phyloP scores from a whole-genome alignment of 805 yeast genomes.

The Ogataea methylovora region DNA sequence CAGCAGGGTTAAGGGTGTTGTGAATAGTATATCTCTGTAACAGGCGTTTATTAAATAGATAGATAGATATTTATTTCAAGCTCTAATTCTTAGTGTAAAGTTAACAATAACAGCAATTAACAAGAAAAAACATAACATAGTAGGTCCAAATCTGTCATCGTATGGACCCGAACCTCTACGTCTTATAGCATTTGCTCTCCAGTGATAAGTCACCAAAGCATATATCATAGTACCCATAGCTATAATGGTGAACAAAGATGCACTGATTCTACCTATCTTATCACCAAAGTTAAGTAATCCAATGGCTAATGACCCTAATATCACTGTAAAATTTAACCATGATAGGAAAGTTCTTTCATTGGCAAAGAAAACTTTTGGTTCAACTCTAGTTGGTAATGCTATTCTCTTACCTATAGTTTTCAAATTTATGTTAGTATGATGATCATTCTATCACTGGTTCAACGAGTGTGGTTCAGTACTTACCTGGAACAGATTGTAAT shows the following conservation, averaged over 20 bases:
- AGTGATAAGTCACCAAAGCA: slow-evolving; percentile 92
- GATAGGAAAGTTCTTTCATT: slow-evolving; percentile 97
- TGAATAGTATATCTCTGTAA: too few relatives aligned
- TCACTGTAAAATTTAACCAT: slow-evolving; percentile 98
- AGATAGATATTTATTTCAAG: too few relatives aligned
- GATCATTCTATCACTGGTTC: background rate
- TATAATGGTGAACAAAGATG: slow-evolving; percentile 88
- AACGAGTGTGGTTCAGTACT: slow-evolving; percentile 13
- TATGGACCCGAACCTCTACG: slow-evolving; percentile 98
- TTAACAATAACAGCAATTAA: slow-evolving; percentile 90
- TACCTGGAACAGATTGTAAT: slow-evolving; percentile 65
- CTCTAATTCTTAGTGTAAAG: slow-evolving; percentile 74
- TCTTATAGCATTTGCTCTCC: slow-evolving; percentile 99
- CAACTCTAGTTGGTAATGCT: slow-evolving; percentile 96
- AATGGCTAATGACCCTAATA: slow-evolving; percentile 92
- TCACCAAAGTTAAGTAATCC: slow-evolving; percentile 97
- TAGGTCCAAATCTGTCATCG: slow-evolving; percentile 97
- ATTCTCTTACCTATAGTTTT: slow-evolving; percentile 64
- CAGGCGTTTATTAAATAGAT: too few relatives aligned
- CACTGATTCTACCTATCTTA: slow-evolving; percentile 82
- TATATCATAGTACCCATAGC: slow-evolving; percentile 98
- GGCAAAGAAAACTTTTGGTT: slow-evolving; percentile 98
- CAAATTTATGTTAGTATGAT: slow-evolving; percentile 3
- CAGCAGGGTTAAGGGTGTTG: too few relatives aligned
- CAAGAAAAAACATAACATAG: slow-evolving; percentile 90